phyloP scores from a whole-genome alignment of 176 grass and related monocot species.

The Musa acuminata region DNA sequence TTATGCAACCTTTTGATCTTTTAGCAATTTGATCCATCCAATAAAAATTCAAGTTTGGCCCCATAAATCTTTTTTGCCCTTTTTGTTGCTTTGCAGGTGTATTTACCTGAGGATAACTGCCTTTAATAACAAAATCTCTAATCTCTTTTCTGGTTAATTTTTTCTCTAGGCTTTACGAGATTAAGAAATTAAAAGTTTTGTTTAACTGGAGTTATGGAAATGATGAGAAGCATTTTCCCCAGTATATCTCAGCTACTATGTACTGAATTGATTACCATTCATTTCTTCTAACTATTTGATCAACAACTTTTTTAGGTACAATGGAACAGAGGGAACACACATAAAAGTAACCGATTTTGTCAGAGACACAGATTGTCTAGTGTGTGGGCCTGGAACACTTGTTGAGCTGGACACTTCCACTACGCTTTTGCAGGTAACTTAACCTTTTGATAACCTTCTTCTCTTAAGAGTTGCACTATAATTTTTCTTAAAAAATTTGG shows the following conservation, averaged over 20 bases:
- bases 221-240: not conserved
- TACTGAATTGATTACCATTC: not conserved
- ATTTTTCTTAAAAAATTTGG: too few relatives aligned
- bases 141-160: not conserved
- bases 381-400: constrained; percentile 81
- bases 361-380: constrained; percentile 80
- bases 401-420: constrained; percentile 54
- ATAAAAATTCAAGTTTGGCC: not conserved
- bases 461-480: not conserved
- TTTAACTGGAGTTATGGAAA: not conserved
- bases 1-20: not conserved
- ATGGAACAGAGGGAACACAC: constrained; percentile 78
- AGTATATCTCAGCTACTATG: not conserved
- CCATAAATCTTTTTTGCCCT: not conserved
- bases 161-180: not conserved
- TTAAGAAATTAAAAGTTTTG: too few relatives aligned
- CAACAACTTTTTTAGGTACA: constrained; percentile 41
- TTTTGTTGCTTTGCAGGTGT: not conserved
- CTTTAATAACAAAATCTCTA: not conserved
- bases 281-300: not conserved
- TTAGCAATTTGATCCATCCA: not conserved
- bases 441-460: not conserved
- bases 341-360: constrained; percentile 92
- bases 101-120: not conserved
- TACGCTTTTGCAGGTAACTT: constrained; percentile 54